Evolutionary conservation across 768 basidiomycete genomes (phyloP), one percentile per base, ranked within the genome.

Genomic region (Neoboletus brunneissimus): DNA sequence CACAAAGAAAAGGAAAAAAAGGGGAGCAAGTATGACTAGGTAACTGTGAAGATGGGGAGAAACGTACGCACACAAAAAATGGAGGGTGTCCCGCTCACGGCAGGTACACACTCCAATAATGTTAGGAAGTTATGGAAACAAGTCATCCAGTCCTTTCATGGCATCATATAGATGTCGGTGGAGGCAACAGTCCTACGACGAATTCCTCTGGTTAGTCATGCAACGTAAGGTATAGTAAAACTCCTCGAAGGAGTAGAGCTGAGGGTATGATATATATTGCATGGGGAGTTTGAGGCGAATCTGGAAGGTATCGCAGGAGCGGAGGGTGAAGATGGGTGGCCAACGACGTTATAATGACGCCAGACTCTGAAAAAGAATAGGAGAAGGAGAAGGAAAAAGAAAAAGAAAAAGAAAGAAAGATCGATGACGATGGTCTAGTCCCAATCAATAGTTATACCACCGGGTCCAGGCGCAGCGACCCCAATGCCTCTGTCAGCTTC

Each of bases 381-480:
- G n/a, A n/a, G n/a, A 47, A 45, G 34, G 27, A 29, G 7, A 8
- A 29, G 8, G 9, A 59, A 37, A 31, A 20, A 35, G 25, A 35
- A 22, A 16, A 13, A 25, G 27, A 16, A 51, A 50, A 8, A n/a
- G n/a, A n/a, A n/a, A n/a, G n/a, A n/a, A 35, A 16, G 22, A 27
- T n/a, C 18, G 25, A 41, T 7, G 41, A 56, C 3, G 34, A 44
- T 34, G 11, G 48, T 59, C 58, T 64, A 91, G 66, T 86, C 84
- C 90, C 90, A 93, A 58, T 93, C 89, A 60, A 93, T 88, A 51
- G 81, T 75, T 58, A 92, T 74, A 52, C 89, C 89, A 31, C 83
- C 88, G 13, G 87, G 85, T 25, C 80, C 81, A 23, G 83, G 69
- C 35, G 62, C 73, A 40, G 86, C 84, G 42, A 92, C 73, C 41